These are phyloP conservation scores for Pyracantha coccinea DNA, from an alignment of 331 rosid genomes.

Conservation along the genomic window DNA sequence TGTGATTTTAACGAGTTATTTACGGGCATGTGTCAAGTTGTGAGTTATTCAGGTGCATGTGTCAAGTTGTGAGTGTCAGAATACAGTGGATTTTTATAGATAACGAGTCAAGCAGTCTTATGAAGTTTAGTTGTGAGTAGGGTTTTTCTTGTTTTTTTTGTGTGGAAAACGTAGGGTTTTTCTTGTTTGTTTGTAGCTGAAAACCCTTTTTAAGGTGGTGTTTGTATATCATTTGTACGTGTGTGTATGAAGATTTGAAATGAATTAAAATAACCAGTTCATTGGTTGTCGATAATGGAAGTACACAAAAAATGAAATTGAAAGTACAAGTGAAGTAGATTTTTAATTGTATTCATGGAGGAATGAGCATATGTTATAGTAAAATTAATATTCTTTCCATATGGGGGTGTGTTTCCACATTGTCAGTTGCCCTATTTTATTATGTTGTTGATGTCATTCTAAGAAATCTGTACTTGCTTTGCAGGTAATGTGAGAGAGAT, in stretches of 20 bases:
- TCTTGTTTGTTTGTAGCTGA: too few relatives aligned
- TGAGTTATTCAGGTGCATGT: too few relatives aligned
- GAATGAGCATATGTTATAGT: slow-evolving; percentile 13
- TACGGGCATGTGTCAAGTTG: too few relatives aligned
- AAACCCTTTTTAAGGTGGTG: too few relatives aligned
- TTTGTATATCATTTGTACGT: slow-evolving; percentile 8
- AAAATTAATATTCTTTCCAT: background rate
- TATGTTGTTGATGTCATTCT: background rate
- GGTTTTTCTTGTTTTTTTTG: too few relatives aligned
- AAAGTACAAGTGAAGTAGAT: slow-evolving; percentile 56
- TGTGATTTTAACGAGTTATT: too few relatives aligned
- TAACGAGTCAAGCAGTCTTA: too few relatives aligned
- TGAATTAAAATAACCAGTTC: slow-evolving; percentile 33
- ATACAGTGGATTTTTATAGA: too few relatives aligned
- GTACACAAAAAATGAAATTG: slow-evolving; percentile 29
- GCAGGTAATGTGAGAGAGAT: fast-evolving
- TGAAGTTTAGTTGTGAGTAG: too few relatives aligned
- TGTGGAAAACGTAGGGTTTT: too few relatives aligned
- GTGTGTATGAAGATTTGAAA: slow-evolving; percentile 27
- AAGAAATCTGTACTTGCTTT: background rate
- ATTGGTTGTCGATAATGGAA: slow-evolving; percentile 35
- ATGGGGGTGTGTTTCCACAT: background rate
- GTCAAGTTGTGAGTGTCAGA: too few relatives aligned
- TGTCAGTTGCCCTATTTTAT: background rate
- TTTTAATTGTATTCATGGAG: slow-evolving; percentile 21